Conservation (phyloP, 139 green algal genomes). For the Limnomonas spitsbergensis region DNA sequence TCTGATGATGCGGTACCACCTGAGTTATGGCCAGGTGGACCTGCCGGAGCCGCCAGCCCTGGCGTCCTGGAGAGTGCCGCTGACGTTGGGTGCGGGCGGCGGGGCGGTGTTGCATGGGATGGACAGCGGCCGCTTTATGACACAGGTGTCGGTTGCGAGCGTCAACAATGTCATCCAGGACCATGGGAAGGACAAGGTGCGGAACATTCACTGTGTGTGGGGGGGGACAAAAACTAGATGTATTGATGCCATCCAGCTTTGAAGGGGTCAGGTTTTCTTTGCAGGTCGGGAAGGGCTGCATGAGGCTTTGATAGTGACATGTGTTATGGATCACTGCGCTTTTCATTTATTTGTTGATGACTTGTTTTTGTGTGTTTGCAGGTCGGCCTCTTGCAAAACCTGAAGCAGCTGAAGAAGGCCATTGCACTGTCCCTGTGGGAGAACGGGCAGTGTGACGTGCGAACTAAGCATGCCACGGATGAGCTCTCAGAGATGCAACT, state of each 20-base stretch:
- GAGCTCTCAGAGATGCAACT: constrained; percentile 40
- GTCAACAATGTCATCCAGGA: constrained; percentile 28
- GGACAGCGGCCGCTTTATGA: constrained; percentile 9
- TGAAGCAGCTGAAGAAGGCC: constrained; percentile 5
- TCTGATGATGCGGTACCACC: constrained; percentile 1
- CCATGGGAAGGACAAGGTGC: constrained; percentile 29
- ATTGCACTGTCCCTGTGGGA: constrained; percentile 29
- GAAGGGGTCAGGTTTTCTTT: no score
- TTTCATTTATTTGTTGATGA: neutral
- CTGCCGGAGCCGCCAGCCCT: neutral
- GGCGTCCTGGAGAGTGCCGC: neutral
- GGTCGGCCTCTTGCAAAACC: constrained; percentile 26
- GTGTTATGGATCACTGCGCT: no score
- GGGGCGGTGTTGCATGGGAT: constrained; percentile 9
- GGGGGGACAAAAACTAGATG: no score
- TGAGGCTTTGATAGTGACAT: no score
- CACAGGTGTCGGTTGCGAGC: constrained; percentile 11
- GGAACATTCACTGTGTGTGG: no score
- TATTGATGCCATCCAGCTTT: no score
- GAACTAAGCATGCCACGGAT: constrained; percentile 9
- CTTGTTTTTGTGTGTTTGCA: no score
- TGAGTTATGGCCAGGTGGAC: constrained; percentile 16
- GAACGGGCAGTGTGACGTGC: constrained; percentile 14
- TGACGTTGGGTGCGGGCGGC: neutral
- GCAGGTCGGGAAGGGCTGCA: no score